A percentile compares a stretch with the other conserved stretches of the same genome.
Conservation (phyloP, 129 eudicot species). For the Mikania micrantha region DNA sequence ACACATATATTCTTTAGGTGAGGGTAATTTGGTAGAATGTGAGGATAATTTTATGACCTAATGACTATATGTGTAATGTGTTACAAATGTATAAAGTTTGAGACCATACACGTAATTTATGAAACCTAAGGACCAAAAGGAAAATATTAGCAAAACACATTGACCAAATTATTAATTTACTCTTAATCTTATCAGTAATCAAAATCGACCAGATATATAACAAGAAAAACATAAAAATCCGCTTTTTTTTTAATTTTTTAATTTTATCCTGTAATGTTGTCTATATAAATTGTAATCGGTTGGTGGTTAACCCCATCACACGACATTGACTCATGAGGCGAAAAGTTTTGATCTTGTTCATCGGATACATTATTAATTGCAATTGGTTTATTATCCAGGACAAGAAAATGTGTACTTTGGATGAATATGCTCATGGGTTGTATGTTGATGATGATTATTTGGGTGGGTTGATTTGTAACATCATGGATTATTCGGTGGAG, state of each 20-base stretch:
- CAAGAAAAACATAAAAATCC: slow-evolving; percentile 7
- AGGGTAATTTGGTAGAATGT: too few species aligned
- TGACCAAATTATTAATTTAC: too few species aligned
- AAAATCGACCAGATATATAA: not conserved
- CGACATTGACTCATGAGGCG: not conserved
- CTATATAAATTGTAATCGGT: not conserved
- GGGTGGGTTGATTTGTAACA: slow-evolving; percentile 24
- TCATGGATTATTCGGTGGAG: slow-evolving; percentile 47
- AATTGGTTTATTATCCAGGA: slow-evolving; percentile 9
- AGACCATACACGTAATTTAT: too few species aligned
- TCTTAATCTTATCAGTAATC: too few species aligned
- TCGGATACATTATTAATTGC: not conserved
- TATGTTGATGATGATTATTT: slow-evolving; percentile 24
- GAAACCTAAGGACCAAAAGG: too few species aligned
- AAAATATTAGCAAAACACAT: too few species aligned
- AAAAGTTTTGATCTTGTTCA: not conserved
- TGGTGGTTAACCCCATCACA: not conserved
- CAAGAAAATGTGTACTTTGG: slow-evolving; percentile 10
- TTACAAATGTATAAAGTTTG: too few species aligned
- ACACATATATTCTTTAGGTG: too few species aligned
- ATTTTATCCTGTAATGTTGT: not conserved
- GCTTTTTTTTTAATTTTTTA: not conserved
- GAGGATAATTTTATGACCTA: too few species aligned
- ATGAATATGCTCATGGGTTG: slow-evolving; percentile 15
- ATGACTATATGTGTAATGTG: too few species aligned